Percentiles rank a stretch among this genome's conserved stretches.
phyloP scores from a whole-genome alignment of 78 protist genomes.

The Dictyostelium intermedium region DNA sequence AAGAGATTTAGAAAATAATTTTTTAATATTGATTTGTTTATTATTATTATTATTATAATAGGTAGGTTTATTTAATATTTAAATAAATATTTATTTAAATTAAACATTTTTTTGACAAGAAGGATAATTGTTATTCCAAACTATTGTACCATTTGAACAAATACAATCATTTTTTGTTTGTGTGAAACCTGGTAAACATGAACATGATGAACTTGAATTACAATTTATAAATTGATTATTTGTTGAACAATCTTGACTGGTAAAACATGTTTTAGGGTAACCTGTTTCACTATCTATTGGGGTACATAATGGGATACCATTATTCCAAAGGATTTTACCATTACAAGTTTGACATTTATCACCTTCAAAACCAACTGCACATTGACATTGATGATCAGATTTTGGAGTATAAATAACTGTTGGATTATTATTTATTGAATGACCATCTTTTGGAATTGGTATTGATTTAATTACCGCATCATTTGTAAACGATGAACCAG shows the following conservation, averaged over 20 bases:
- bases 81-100: too few relatives aligned
- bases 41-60: too few relatives aligned
- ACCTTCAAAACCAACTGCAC: constrained; percentile 10
- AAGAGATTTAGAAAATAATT: too few relatives aligned
- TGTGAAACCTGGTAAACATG: background rate
- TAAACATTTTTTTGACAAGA: background rate
- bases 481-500: background rate
- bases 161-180: background rate
- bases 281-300: background rate
- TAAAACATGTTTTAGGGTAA: background rate
- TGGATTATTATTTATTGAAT: background rate
- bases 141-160: background rate
- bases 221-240: background rate
- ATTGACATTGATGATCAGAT: background rate
- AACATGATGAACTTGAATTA: background rate
- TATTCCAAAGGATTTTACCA: background rate
- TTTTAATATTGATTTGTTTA: too few relatives aligned
- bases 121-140: background rate
- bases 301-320: constrained; percentile 7
- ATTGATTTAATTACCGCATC: background rate
- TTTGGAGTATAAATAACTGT: background rate
- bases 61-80: too few relatives aligned
- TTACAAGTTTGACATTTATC: background rate
- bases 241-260: background rate
- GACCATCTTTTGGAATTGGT: background rate